These are phyloP conservation scores for Boletales sp. DNA, from an alignment of 768 basidiomycete genomes.

Conservation along the genomic window DNA sequence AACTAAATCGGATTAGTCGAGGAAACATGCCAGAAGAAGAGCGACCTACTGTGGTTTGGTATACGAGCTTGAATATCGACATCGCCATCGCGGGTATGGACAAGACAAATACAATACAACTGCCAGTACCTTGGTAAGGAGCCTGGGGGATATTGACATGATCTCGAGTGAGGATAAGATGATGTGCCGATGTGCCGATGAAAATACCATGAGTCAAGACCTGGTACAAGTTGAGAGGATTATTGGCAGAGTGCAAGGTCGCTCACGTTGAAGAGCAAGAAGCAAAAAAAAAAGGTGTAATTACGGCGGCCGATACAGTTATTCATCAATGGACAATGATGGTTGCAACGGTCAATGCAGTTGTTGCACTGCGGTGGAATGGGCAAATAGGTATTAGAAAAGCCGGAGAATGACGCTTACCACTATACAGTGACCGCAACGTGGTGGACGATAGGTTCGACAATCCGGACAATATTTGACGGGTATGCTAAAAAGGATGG, in stretches of 20 bases:
- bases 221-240: conserved; percentile 36
- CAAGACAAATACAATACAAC: conserved; percentile 75
- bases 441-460: conserved; percentile 86
- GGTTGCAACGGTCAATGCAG: conserved; percentile 94
- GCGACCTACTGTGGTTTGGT: conserved; percentile 80
- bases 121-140: conserved; percentile 57
- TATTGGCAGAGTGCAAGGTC: conserved; percentile 30
- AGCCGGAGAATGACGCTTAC: conserved; percentile 36
- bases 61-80: conserved; percentile 60
- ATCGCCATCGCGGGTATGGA: conserved; percentile 78
- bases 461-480: conserved; percentile 96
- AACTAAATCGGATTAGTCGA: conserved; percentile 43
- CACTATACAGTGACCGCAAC: conserved; percentile 95
- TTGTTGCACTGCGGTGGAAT: conserved; percentile 74
- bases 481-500: conserved; percentile 57
- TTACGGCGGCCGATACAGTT: conserved; percentile 95
- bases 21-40: background rate
- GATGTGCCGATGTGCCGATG: conserved; percentile 79
- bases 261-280: conserved; percentile 64
- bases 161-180: conserved; percentile 64
- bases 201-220: conserved; percentile 71
- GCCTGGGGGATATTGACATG: conserved; percentile 47
- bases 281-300: conserved; percentile 88
- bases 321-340: conserved; percentile 90
- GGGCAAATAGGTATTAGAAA: background rate